Evolutionary conservation across 495 filamentous ascomycete genomes (phyloP).

Genomic region (Astrothelium subdiscretum): DNA sequence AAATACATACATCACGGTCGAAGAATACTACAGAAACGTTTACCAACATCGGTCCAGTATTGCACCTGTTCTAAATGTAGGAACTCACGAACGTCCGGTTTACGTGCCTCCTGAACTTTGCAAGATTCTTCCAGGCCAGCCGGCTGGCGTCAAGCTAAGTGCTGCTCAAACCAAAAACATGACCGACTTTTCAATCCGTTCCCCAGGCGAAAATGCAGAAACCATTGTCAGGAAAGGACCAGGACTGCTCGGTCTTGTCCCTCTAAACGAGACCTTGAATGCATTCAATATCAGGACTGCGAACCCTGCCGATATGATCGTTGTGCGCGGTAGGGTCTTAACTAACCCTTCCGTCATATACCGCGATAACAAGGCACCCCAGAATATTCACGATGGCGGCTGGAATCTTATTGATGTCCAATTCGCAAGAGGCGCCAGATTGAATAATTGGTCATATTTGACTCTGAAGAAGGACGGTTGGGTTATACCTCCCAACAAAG

Average conservation of each 20-base stretch:
- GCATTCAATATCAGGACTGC: constrained; percentile 8
- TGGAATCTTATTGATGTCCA: constrained; percentile 10
- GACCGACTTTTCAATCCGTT: constrained; percentile 58
- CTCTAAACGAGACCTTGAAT: not conserved
- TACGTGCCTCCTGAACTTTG: constrained; percentile 61
- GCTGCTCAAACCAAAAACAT: constrained; percentile 49
- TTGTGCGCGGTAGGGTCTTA: constrained; percentile 8
- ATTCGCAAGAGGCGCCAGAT: constrained; percentile 3
- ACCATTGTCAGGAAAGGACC: constrained; percentile 50
- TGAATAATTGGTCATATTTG: constrained; percentile 8
- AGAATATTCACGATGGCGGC: not conserved
- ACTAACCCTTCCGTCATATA: constrained; percentile 9
- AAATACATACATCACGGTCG: constrained; percentile 8
- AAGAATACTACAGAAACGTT: constrained; percentile 20
- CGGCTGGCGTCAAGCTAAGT: constrained; percentile 42
- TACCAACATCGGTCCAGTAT: constrained; percentile 21
- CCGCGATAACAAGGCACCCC: not conserved
- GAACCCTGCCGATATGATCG: constrained; percentile 11
- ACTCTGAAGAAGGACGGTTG: not conserved
- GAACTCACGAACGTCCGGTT: constrained; percentile 41
- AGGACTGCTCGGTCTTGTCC: constrained; percentile 35
- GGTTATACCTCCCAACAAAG: not conserved
- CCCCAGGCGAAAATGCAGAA: constrained; percentile 50
- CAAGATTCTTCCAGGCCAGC: constrained; percentile 53
- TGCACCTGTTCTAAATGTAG: constrained; percentile 61